These are phyloP conservation scores for Stachybotrys chlorohalonatus DNA, from an alignment of 2,329 filamentous ascomycete species.

Conservation along the genomic window DNA sequence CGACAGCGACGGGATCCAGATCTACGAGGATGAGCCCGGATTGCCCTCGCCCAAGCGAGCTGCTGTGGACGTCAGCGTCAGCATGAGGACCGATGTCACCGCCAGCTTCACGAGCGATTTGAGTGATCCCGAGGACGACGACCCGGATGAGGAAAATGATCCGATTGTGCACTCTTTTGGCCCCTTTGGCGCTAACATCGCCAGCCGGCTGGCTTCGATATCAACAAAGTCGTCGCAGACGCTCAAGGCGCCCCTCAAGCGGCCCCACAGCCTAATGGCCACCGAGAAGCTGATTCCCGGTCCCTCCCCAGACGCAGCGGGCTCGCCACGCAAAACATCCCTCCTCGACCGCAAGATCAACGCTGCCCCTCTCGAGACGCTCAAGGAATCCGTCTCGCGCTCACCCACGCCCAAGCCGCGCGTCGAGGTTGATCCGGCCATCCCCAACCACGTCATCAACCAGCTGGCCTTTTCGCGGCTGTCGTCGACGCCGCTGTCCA, in stretches of 20 bases:
- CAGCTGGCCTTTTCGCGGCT: constrained; percentile 92
- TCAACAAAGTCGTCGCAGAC: constrained; percentile 55
- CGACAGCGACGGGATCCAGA: constrained; percentile 43
- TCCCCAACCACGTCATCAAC: constrained; percentile 85
- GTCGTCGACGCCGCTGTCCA: constrained; percentile 82
- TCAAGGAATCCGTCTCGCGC: not conserved
- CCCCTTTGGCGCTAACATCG: constrained; percentile 76
- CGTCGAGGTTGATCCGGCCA: constrained; percentile 27
- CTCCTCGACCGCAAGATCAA: constrained; percentile 14
- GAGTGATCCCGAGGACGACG: constrained; percentile 51
- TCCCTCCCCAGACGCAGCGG: constrained; percentile 6
- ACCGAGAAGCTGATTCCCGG: constrained; percentile 12
- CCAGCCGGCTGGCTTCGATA: constrained; percentile 75
- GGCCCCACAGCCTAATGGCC: constrained; percentile 8
- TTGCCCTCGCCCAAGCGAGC: constrained; percentile 22
- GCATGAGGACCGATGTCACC: constrained; percentile 41
- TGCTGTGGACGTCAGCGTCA: constrained; percentile 22
- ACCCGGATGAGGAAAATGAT: constrained; percentile 90
- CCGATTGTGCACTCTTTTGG: constrained; percentile 88
- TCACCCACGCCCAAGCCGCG: constrained; percentile 10
- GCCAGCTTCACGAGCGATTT: constrained; percentile 49
- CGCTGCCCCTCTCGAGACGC: not conserved
- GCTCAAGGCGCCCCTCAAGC: constrained; percentile 14
- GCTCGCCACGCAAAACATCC: constrained; percentile 6
- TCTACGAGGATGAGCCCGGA: constrained; percentile 62